Evolutionary conservation across 345 rosid genomes (phyloP), one percentile per base, ranked within the genome.

Genomic region (Microcos paniculata): DNA sequence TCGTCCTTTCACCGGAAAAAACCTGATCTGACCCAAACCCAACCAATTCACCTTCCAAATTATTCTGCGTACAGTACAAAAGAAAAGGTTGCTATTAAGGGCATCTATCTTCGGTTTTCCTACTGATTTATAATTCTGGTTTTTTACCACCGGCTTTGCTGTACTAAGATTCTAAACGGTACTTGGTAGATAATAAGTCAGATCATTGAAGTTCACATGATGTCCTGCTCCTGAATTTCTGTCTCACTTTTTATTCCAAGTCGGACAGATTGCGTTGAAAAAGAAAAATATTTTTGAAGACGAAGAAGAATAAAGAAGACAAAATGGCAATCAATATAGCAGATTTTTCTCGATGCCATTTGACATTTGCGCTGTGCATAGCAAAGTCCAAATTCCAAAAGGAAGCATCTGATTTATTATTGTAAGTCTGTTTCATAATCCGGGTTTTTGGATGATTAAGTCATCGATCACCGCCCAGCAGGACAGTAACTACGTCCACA

Each of bases 381-480:
- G 57, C n/a, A n/a, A n/a, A n/a, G n/a, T n/a, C n/a, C n/a, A n/a
- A n/a, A n/a, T n/a, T 18, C n/a, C 10, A 9, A 6, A 58, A 10
- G 26, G 63, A 58, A 58, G 2, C 16, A 14, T 16, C 38, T 24
- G 26, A 10, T 53, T 53, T 21, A 53, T 7, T n/a, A 9, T 61
- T 31, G 31, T 30, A 9, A 33, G 42, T 13, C n/a, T n/a, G n/a
- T n/a, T n/a, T 31, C 16, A 13, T 62, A 62, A 62, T 12, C 13
- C 13, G 42, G 11, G 16, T 31, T 4, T 31, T 18, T 16, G 23
- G 66, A 26, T 21, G 62, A 8, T 33, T 42, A 42, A 62, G 66
- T 33, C 66, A 62, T 62, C 31, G 66, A 62, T 62, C 66, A 33
- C 66, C 66, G 66, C 43, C 66, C 12, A 16, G 33, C 12, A 16